Conservation (phyloP, 2,329 filamentous ascomycete genomes). For the Aspergillus sp. region DNA sequence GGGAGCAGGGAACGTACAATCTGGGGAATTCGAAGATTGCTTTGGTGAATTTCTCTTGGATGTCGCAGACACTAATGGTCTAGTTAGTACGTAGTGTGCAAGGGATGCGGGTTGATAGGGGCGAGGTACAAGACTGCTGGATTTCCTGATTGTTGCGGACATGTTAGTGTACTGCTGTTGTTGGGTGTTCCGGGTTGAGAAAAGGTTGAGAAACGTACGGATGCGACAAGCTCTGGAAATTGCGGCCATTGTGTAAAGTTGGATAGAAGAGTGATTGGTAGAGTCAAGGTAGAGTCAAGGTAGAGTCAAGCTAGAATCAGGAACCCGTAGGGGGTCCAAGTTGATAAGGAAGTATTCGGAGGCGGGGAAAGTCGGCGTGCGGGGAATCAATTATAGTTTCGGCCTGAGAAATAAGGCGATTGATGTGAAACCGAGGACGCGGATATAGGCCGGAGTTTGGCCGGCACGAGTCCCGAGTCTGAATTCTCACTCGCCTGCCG, state of each 20-base stretch:
- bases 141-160: constrained; percentile 40
- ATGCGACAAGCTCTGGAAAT: constrained; percentile 31
- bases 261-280: background rate
- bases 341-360: background rate
- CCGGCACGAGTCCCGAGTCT: background rate
- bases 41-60: constrained; percentile 88
- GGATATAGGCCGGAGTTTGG: background rate
- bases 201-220: constrained; percentile 25
- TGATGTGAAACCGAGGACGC: background rate
- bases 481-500: background rate
- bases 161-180: background rate
- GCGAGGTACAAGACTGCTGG: constrained; percentile 51
- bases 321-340: background rate
- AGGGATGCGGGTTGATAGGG: background rate
- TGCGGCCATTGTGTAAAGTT: constrained; percentile 21
- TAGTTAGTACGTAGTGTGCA: background rate
- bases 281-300: background rate
- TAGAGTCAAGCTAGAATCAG: background rate
- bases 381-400: background rate
- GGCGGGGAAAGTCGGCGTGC: constrained; percentile 9
- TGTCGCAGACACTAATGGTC: constrained; percentile 76
- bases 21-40: constrained; percentile 85
- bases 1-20: constrained; percentile 58
- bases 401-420: constrained; percentile 5
- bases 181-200: constrained; percentile 18